phyloP scores from a whole-genome alignment of 176 grass and related monocot species.

The Hordeum marinum region DNA sequence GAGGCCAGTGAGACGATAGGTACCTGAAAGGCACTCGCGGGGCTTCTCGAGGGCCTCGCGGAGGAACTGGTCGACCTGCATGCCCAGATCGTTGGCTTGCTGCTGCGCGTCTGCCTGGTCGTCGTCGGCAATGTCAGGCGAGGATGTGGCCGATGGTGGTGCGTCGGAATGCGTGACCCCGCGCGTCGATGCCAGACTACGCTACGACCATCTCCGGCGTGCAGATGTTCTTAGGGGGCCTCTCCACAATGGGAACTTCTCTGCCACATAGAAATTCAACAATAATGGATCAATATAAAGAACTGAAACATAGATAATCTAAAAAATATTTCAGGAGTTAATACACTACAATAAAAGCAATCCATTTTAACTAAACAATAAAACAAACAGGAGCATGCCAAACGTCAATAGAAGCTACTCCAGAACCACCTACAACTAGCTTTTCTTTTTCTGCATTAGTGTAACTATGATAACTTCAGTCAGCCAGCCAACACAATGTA shows the following conservation, averaged over 20 bases:
- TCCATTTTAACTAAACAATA: background rate
- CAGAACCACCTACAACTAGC: no score
- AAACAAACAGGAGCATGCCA: no score
- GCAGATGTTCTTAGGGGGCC: background rate
- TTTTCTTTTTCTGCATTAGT: background rate
- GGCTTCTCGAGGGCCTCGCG: conserved; percentile 45
- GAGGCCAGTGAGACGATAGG: no score
- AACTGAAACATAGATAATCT: background rate
- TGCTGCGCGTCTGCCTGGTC: background rate
- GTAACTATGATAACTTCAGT: no score
- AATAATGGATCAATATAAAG: background rate
- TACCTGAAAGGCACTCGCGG: conserved; percentile 31
- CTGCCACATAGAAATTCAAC: background rate
- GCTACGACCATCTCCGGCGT: no score
- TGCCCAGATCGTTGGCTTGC: conserved; percentile 24
- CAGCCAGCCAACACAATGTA: no score
- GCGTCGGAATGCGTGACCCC: no score
- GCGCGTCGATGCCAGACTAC: no score
- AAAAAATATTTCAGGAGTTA: background rate
- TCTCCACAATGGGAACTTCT: background rate
- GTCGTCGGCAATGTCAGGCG: conserved; percentile 31
- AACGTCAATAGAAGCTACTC: no score
- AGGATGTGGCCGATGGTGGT: background rate
- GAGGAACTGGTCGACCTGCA: conserved; percentile 83
- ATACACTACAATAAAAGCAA: background rate